phyloP scores from a whole-genome alignment of 148 eudicot species.

The Tetragonia tetragonoides region DNA sequence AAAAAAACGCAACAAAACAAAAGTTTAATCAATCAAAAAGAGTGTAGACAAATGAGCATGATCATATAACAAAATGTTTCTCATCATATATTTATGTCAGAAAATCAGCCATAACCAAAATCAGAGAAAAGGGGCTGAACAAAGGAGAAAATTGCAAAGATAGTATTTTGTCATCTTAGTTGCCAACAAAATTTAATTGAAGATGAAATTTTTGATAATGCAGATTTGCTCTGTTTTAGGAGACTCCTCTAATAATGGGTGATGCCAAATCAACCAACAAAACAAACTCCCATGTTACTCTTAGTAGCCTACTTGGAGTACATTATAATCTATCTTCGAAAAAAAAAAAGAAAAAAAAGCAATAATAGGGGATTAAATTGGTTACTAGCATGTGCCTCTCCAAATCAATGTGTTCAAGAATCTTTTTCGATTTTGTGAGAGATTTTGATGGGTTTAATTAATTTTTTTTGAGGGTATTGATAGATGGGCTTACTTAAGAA shows the following conservation, averaged over 20 bases:
- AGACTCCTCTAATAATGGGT: background rate
- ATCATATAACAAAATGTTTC: background rate
- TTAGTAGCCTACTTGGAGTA: background rate
- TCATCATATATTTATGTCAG: background rate
- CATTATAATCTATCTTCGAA: background rate
- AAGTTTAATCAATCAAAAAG: background rate
- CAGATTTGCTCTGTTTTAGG: constrained; percentile 6
- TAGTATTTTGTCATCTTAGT: constrained; percentile 1
- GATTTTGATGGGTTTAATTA: too few species aligned
- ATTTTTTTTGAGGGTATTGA: too few species aligned
- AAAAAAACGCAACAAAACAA: background rate
- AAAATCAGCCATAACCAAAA: background rate
- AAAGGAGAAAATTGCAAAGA: background rate
- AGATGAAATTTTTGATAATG: background rate
- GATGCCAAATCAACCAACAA: background rate
- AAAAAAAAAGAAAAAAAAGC: too few species aligned
- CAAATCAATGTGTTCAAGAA: too few species aligned
- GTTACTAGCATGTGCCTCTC: too few species aligned
- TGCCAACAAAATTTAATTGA: background rate
- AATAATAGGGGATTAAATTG: too few species aligned
- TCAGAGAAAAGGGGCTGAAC: background rate
- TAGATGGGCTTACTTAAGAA: too few species aligned
- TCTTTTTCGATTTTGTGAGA: too few species aligned
- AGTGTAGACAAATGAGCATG: background rate
- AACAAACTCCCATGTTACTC: constrained; percentile 2